Conservation (phyloP, 2,329 filamentous ascomycete species). For the Colletotrichum sp. region DNA sequence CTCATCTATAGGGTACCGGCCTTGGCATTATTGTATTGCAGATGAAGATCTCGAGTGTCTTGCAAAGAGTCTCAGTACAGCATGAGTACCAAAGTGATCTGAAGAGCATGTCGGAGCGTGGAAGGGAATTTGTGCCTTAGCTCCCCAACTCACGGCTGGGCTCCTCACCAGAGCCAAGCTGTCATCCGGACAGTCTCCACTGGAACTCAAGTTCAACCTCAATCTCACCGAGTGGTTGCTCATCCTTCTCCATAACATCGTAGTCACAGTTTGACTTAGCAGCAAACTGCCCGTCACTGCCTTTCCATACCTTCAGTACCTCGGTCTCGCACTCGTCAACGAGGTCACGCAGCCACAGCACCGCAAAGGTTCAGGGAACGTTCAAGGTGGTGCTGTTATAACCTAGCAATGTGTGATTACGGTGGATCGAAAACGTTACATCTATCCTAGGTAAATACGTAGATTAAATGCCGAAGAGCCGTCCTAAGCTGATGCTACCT, state of each 20-base stretch:
- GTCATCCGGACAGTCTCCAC: not conserved
- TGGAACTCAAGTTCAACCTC: not conserved
- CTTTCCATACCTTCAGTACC: not conserved
- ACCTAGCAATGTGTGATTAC: not conserved
- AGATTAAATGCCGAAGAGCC: not conserved
- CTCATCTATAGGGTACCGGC: no score
- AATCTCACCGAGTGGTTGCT: not conserved
- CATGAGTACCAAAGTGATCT: not conserved
- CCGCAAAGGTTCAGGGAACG: not conserved
- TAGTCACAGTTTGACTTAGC: not conserved
- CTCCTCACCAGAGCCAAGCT: not conserved
- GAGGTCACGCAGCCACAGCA: not conserved
- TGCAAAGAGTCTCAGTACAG: not conserved
- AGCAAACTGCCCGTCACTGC: not conserved
- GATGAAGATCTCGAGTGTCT: not conserved
- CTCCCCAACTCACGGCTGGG: not conserved
- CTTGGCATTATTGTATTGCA: not conserved
- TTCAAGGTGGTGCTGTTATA: not conserved
- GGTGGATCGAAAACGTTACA: not conserved
- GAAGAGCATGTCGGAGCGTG: not conserved
- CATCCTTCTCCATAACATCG: not conserved
- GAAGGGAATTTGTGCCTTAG: not conserved
- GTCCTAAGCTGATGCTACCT: not conserved
- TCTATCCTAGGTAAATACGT: not conserved
- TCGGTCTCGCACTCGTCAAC: not conserved